These are phyloP conservation scores for Arabis alpina DNA, from an alignment of 345 rosid species.

Conservation along the genomic window DNA sequence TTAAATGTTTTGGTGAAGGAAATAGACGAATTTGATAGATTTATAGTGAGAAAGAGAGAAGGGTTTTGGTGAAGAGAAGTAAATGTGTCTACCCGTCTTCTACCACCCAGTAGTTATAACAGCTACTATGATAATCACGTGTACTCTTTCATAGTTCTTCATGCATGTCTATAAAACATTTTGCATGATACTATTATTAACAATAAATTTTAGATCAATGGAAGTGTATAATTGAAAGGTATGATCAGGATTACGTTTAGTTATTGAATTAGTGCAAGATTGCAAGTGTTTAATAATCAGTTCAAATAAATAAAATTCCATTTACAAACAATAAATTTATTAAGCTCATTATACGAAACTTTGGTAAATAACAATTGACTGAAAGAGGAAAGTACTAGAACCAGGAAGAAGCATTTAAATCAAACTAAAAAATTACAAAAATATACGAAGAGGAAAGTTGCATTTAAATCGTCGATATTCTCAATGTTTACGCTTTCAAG, in stretches of 20 bases:
- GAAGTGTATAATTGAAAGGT: not conserved
- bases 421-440: not conserved
- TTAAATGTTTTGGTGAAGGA: not conserved
- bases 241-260: not conserved
- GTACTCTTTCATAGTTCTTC: not conserved
- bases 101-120: constrained; percentile 40
- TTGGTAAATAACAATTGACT: not conserved
- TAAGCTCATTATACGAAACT: not conserved
- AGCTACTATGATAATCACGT: constrained; percentile 11
- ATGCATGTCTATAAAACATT: constrained; percentile 1
- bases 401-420: not conserved
- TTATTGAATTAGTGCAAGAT: no score
- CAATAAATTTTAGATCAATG: not conserved
- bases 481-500: constrained; percentile 29
- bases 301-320: no score
- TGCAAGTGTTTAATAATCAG: no score
- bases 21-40: constrained; percentile 11
- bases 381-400: not conserved
- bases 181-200: not conserved
- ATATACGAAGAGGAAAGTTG: not conserved
- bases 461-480: constrained; percentile 31
- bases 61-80: constrained; percentile 42
- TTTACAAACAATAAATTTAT: not conserved
- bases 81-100: constrained; percentile 59
- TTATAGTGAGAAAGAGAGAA: constrained; percentile 23